These are phyloP conservation scores for Populus tremula DNA, from an alignment of 345 rosid species.

Conservation along the genomic window DNA sequence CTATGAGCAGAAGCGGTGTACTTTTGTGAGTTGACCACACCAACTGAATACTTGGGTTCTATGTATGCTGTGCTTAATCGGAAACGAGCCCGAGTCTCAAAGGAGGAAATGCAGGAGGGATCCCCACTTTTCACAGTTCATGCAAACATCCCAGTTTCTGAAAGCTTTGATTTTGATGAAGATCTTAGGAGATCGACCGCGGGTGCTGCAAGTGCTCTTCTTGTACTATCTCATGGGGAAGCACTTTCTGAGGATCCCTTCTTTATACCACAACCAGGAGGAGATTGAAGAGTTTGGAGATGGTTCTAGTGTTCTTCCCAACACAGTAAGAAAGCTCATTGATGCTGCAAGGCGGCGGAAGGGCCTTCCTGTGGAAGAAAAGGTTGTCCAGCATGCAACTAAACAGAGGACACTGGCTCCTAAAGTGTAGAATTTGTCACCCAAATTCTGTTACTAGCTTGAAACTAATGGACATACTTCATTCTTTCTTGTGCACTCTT, in stretches of 20 bases:
- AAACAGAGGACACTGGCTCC: slow-evolving; percentile 79
- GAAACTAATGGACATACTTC: background rate
- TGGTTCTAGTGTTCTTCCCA: slow-evolving; percentile 79
- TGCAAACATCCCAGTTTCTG: slow-evolving; percentile 78
- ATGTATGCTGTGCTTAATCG: slow-evolving; percentile 79
- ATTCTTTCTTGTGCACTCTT: background rate
- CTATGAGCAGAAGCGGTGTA: slow-evolving; percentile 77
- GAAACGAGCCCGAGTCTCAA: slow-evolving; percentile 74
- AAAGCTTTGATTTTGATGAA: slow-evolving; percentile 86
- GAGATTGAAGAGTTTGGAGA: slow-evolving; percentile 88
- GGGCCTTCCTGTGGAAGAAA: slow-evolving; percentile 83
- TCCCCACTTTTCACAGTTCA: slow-evolving; percentile 73
- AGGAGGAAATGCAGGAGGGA: slow-evolving; percentile 96
- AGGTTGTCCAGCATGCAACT: slow-evolving; percentile 79
- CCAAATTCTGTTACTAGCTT: background rate
- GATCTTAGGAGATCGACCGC: slow-evolving; percentile 81
- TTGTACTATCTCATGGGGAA: slow-evolving; percentile 91
- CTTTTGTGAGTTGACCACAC: slow-evolving; percentile 80
- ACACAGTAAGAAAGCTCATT: slow-evolving; percentile 81
- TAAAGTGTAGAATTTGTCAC: slow-evolving; percentile 42
- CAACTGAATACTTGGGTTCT: slow-evolving; percentile 64
- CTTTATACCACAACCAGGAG: slow-evolving; percentile 87
- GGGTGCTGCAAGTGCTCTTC: slow-evolving; percentile 84
- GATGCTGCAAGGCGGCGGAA: slow-evolving; percentile 71
- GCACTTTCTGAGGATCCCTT: slow-evolving; percentile 82